These are phyloP conservation scores for Brassica hybrid DNA, from an alignment of 441 rosid genomes.

Conservation along the genomic window DNA sequence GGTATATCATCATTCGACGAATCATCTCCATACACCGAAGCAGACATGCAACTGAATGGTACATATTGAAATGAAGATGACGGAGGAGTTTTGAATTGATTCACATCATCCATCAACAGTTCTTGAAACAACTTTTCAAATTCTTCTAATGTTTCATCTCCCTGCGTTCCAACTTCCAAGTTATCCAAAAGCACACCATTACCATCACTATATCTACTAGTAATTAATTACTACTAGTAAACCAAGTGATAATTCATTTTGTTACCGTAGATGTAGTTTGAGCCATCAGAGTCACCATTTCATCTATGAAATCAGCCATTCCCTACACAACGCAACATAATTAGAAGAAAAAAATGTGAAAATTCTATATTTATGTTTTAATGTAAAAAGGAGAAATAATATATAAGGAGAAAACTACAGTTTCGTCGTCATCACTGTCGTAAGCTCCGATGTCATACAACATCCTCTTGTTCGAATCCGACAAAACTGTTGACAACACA, in stretches of 20 bases:
- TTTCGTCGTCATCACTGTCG: conserved; percentile 78
- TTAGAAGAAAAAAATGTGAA: not conserved
- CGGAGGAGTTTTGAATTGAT: conserved; percentile 38
- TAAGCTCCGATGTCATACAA: conserved; percentile 82
- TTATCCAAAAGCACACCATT: not conserved
- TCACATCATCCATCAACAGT: conserved; percentile 61
- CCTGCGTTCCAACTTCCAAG: conserved; percentile 51
- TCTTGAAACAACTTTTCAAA: conserved; percentile 68
- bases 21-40: not conserved
- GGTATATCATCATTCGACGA: conserved; percentile 4
- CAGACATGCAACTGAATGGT: not conserved
- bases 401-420: conserved; percentile 42
- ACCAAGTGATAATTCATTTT: not conserved
- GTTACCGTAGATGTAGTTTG: conserved; percentile 71
- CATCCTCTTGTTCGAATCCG: conserved; percentile 76
- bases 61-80: not conserved
- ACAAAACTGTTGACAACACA: conserved; percentile 54
- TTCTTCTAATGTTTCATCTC: conserved; percentile 65
- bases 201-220: not conserved
- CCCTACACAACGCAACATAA: conserved; percentile 54
- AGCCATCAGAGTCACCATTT: conserved; percentile 83
- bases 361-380: not conserved
- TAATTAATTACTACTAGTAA: not conserved
- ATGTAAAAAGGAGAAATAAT: too few species aligned
- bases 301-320: conserved; percentile 84